Evolutionary conservation across 208 protist genomes (phyloP).

Genomic region (Wallacemonas sp.): DNA sequence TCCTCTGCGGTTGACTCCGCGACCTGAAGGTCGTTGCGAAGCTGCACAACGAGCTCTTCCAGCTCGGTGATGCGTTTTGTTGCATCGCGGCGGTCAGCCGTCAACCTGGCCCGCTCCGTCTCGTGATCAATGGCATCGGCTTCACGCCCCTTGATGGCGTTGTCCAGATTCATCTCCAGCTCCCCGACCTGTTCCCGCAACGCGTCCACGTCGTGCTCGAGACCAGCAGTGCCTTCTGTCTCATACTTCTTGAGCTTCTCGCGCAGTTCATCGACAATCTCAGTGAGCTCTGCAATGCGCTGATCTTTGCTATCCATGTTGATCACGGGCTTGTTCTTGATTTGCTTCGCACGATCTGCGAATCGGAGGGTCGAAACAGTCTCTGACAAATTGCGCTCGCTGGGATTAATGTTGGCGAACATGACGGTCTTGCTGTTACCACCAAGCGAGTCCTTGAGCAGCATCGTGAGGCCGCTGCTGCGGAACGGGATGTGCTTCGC

Average conservation of each 20-base stretch:
- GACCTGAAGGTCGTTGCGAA: conserved; percentile 75
- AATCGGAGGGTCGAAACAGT: conserved; percentile 90
- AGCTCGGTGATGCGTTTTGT: conserved; percentile 34
- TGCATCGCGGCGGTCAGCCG: conserved; percentile 44
- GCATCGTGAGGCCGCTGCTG: conserved; percentile 84
- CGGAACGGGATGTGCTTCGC: conserved; percentile 85
- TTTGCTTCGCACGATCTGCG: conserved; percentile 89
- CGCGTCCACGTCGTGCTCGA: conserved; percentile 68
- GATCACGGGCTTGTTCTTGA: conserved; percentile 92
- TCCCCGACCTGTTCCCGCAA: conserved; percentile 69
- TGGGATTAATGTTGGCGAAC: conserved; percentile 91
- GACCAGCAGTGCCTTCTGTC: conserved; percentile 53
- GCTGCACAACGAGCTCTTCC: conserved; percentile 61
- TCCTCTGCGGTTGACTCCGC: conserved; percentile 47
- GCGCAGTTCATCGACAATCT: conserved; percentile 70
- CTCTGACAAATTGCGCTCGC: conserved; percentile 87
- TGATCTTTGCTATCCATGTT: conserved; percentile 91
- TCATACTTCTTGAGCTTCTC: conserved; percentile 85
- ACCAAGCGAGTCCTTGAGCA: conserved; percentile 91
- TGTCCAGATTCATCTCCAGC: conserved; percentile 76
- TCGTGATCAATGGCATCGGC: conserved; percentile 79
- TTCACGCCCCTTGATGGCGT: conserved; percentile 61
- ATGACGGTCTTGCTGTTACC: conserved; percentile 90
- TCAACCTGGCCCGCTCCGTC: conserved; percentile 40
- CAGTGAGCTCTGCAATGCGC: conserved; percentile 79